Conservation (phyloP, 1,284 basidiomycete genomes). For the Stygiomarasmius scandens region DNA sequence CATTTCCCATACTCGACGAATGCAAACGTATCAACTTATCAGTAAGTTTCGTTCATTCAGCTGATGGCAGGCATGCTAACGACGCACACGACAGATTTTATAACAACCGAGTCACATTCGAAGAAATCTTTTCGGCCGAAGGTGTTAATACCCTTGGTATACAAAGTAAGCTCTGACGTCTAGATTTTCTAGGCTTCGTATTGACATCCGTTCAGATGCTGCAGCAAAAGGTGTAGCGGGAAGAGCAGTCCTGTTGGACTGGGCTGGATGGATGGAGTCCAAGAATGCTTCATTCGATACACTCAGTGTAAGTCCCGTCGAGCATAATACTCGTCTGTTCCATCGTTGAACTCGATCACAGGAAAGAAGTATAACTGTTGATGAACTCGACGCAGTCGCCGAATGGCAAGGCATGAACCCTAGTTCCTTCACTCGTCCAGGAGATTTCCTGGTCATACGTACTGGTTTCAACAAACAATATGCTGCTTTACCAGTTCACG, state of each 20-base stretch:
- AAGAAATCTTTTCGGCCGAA: slow-evolving; percentile 8
- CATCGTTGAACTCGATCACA: not conserved
- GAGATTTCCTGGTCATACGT: slow-evolving; percentile 19
- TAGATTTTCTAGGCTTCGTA: not conserved
- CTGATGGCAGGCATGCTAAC: not conserved
- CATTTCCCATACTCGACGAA: slow-evolving; percentile 18
- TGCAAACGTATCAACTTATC: not conserved
- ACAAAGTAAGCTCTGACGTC: slow-evolving; percentile 9
- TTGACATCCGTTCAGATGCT: not conserved
- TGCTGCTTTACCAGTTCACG: slow-evolving; percentile 7
- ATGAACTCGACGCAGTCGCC: slow-evolving; percentile 12
- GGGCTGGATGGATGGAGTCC: slow-evolving; percentile 8
- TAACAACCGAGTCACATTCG: slow-evolving; percentile 17
- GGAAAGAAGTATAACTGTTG: not conserved
- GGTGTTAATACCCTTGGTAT: slow-evolving; percentile 14
- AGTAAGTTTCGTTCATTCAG: slow-evolving; percentile 1
- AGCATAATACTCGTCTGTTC: not conserved
- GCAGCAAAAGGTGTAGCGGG: slow-evolving; percentile 16
- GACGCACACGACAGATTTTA: slow-evolving; percentile 11
- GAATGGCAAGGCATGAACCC: slow-evolving; percentile 18
- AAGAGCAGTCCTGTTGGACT: slow-evolving; percentile 8
- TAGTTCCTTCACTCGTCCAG: slow-evolving; percentile 8
- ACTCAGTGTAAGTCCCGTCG: not conserved
- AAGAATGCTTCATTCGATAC: slow-evolving; percentile 5
- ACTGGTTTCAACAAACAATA: slow-evolving; percentile 18